A percentile compares a stretch with the other conserved stretches of the same genome.
Conservation (phyloP, 208 protist genomes). For the Trypanosoma scelopori region DNA sequence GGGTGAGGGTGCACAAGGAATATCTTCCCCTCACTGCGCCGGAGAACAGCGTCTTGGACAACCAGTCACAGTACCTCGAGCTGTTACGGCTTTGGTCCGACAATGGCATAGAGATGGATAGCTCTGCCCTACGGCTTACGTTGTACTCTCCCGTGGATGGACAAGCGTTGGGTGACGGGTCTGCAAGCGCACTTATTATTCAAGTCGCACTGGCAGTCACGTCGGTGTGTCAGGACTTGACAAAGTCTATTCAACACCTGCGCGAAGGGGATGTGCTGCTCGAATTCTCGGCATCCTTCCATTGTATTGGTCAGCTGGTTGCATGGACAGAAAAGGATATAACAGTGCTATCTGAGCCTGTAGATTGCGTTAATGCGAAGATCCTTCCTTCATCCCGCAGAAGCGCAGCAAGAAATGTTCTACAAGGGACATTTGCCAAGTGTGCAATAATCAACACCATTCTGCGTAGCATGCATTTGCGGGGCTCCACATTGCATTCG, state of each 20-base stretch:
- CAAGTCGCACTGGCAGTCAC: slow-evolving; percentile 59
- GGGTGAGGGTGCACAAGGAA: slow-evolving; percentile 71
- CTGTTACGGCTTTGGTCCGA: slow-evolving; percentile 54
- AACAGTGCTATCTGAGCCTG: slow-evolving; percentile 51
- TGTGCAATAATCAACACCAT: slow-evolving; percentile 61
- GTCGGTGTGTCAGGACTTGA: slow-evolving; percentile 59
- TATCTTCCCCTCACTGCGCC: slow-evolving; percentile 56
- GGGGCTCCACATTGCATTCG: background rate
- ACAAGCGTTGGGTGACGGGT: slow-evolving; percentile 30
- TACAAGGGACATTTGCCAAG: slow-evolving; percentile 50
- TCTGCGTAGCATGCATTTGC: slow-evolving; percentile 32
- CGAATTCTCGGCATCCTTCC: slow-evolving; percentile 54
- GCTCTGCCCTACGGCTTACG: slow-evolving; percentile 37
- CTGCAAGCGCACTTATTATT: slow-evolving; percentile 32
- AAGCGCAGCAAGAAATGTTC: slow-evolving; percentile 36
- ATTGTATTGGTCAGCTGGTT: slow-evolving; percentile 57
- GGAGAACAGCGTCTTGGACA: slow-evolving; percentile 72
- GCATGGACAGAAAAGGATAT: slow-evolving; percentile 56
- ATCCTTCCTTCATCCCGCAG: slow-evolving; percentile 56
- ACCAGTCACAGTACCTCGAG: slow-evolving; percentile 49
- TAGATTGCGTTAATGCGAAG: slow-evolving; percentile 35
- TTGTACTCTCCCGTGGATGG: slow-evolving; percentile 79
- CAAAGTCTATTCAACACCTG: slow-evolving; percentile 65
- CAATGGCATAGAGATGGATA: slow-evolving; percentile 47
- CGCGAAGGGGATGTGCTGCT: slow-evolving; percentile 60